Evolutionary conservation across 352 stramenopile genomes (phyloP), one percentile per base, ranked within the genome.

Genomic region (Globisporangium paroecandrum): DNA sequence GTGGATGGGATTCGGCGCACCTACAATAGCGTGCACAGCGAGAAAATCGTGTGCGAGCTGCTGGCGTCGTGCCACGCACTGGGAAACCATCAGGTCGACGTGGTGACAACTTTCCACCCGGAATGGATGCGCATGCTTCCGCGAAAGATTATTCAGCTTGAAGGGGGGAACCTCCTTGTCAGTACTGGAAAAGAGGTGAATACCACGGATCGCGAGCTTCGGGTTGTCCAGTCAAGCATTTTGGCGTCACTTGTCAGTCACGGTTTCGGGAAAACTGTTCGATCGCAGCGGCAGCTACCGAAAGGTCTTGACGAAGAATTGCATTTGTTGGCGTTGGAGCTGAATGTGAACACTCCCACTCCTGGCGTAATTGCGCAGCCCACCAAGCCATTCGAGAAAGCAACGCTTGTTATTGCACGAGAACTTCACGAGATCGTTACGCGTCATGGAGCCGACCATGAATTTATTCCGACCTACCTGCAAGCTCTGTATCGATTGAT

Each of bases 331-430:
- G 80, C 87, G 20, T 51, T 90, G 18, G 88, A 95, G 58, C 70
- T 94, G 41, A 95, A 95, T 49, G 80, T 77, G 46, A 95, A 95
- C 60, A 91, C 86, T 2, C 72, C 86, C 22, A 89, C 85, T 18
- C 69, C 76, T 10, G 88, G 88, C n/a, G 79, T 93, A 38, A 84
- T 89, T 58, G 71, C 79, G 3, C 85, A 93, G 57, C 83, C 83
- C 0, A 93, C 83, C 64, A 93, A 94, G 56, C 83, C 84, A 25
- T 94, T 87, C 53, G 86, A 94, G 29, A 92, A 89, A 61, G 86
- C 79, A 4, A 29, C 83, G 20, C 93, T 82, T 53, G 76, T 88
- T 7, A 67, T 93, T 24, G 82, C 83, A 24, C 75, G 83, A 41
- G 86, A 94, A 66, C 81, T 94, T 20, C 73, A 89, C 60, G 81